Evolutionary conservation across 129 eudicot species (phyloP).

Genomic region (Saposhnikovia divaricata): DNA sequence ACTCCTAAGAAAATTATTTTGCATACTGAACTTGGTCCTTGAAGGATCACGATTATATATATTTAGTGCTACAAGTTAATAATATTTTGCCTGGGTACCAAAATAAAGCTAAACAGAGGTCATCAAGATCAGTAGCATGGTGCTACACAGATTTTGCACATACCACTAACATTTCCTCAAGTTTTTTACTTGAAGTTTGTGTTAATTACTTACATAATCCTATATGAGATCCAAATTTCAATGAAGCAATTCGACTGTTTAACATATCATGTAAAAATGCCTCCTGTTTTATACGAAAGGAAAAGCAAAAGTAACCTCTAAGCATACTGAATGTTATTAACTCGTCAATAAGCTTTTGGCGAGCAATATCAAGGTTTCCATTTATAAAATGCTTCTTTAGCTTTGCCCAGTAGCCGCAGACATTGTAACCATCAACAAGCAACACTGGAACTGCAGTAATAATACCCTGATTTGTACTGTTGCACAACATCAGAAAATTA

Average conservation of each 20-base stretch:
- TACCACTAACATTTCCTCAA: not conserved
- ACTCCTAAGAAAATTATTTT: not conserved
- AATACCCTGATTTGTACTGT: slow-evolving; percentile 68
- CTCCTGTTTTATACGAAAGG: not conserved
- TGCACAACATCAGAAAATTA: slow-evolving; percentile 18
- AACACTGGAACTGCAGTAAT: slow-evolving; percentile 70
- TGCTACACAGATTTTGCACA: not conserved
- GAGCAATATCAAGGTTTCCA: slow-evolving; percentile 84
- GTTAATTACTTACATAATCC: not conserved
- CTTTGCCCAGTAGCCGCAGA: slow-evolving; percentile 94
- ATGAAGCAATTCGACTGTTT: not conserved
- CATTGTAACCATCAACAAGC: slow-evolving; percentile 97
- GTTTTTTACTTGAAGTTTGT: not conserved
- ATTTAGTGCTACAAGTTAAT: not conserved
- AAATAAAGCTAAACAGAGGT: not conserved
- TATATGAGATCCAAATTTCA: not conserved
- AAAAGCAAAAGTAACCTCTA: slow-evolving; percentile 51
- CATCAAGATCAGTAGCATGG: not conserved
- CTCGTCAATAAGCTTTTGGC: slow-evolving; percentile 88
- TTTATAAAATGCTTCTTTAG: slow-evolving; percentile 78
- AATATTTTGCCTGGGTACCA: not conserved
- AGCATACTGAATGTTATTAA: slow-evolving; percentile 70
- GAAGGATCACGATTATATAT: not conserved
- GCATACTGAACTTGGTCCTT: not conserved
- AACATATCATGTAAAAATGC: not conserved